Evolutionary conservation across 805 yeast genomes (phyloP).

Genomic region (Saccharomycopsis vini): DNA sequence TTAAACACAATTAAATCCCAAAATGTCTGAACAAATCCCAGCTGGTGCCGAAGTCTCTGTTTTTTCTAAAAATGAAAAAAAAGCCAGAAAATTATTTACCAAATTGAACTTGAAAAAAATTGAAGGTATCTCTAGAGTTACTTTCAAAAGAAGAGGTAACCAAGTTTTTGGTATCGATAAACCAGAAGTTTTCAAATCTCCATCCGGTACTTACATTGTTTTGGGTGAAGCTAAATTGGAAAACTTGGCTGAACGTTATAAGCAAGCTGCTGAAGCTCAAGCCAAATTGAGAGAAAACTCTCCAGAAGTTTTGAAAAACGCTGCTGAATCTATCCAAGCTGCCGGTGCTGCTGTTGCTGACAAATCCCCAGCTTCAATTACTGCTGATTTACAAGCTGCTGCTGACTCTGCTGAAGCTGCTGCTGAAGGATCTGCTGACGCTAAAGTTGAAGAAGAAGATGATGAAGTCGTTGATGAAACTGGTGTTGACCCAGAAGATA

Average conservation of each 20-base stretch:
- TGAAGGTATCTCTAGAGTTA: constrained; percentile 89
- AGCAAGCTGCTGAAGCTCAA: constrained; percentile 75
- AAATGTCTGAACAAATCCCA: constrained; percentile 47
- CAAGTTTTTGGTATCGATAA: constrained; percentile 81
- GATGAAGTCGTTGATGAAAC: constrained; percentile 76
- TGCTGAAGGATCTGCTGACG: constrained; percentile 28
- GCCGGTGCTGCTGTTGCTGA: constrained; percentile 39
- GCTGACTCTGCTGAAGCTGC: constrained; percentile 40
- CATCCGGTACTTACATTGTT: constrained; percentile 88
- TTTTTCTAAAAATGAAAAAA: constrained; percentile 85
- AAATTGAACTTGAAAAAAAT: constrained; percentile 85
- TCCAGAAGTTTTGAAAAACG: constrained; percentile 35
- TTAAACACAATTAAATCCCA: neutral
- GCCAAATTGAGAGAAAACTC: constrained; percentile 47
- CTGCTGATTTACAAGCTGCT: constrained; percentile 72
- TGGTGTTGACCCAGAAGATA: constrained; percentile 75
- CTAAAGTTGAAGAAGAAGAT: constrained; percentile 43
- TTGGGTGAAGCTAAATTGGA: constrained; percentile 98
- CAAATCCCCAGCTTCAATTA: constrained; percentile 55
- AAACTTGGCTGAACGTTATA: constrained; percentile 82
- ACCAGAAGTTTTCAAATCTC: constrained; percentile 94
- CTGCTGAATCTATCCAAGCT: constrained; percentile 33
- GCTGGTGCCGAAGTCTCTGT: constrained; percentile 77
- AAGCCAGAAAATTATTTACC: constrained; percentile 84
- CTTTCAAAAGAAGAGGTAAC: constrained; percentile 89